Base-by-base conservation (phyloP, 345 rosid genomes). In the Geranium rotundifolium region DNA sequence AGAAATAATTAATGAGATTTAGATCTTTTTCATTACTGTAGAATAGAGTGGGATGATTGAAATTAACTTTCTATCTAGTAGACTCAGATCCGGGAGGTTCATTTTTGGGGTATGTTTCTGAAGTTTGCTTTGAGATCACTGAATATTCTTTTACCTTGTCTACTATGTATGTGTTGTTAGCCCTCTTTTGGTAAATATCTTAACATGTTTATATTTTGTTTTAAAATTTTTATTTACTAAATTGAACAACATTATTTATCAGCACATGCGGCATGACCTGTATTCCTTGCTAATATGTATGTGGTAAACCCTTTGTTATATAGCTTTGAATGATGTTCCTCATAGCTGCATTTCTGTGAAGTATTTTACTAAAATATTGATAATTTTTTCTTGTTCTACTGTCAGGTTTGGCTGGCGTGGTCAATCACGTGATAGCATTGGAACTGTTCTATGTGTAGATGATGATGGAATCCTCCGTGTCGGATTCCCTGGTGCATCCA, bases 401-500 rank as follows among this genome's bases (percentile, higher is more conserved):
- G 41, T 62, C 78, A 93, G 97, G 82, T 93, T 84, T 79, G 97
- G 93, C 17, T 93, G 93, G 95, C 90, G 97, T 60, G 91, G 83
- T 68, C 97, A 88, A 56, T 90, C 95, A 63, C 87, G 81, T 59
- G 95, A 93, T 63, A 88, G 96, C 77, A 78, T 90, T 19, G 97
- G 99, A 65, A 93, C 99, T 68, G 99, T 93, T 65, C 67, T 93
- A 66, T 90, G 97, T 68, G 95, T 93, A 70, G 99, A 90, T 72
- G 99, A 93, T 65, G 99, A 93, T 76, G 99, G 99, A n/a, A 88
- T 93, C 72, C 72, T 93, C 71, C 91, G 99, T 60, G 95, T 93
- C 79, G 99, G 99, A 62, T 93, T 90, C 82, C 97, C 91, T 62
- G 99, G 99, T 81, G 99, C 99, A 72, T 93, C 99, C 65, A 78